These are phyloP conservation scores for Phyllosticta capitalensis DNA, from an alignment of 2,329 filamentous ascomycete species.

Conservation along the genomic window DNA sequence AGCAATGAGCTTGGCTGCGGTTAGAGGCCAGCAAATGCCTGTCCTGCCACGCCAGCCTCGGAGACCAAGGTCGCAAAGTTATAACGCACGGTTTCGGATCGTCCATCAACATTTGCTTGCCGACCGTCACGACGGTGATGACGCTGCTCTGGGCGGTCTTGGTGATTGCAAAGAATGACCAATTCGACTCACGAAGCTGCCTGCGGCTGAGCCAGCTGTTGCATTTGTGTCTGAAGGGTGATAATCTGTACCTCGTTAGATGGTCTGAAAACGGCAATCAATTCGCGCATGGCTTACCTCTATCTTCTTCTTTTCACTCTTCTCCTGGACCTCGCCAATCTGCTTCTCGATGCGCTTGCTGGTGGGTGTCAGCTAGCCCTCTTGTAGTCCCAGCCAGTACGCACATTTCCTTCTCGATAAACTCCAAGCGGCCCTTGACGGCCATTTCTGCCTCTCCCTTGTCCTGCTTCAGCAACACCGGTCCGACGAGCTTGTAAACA, in stretches of 20 bases:
- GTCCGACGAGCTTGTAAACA: constrained; percentile 94
- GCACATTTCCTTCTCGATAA: constrained; percentile 89
- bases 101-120: not conserved
- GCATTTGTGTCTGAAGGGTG: constrained; percentile 8
- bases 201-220: constrained; percentile 6
- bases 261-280: not conserved
- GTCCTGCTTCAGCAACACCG: constrained; percentile 89
- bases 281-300: constrained; percentile 41
- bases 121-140: not conserved
- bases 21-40: not conserved
- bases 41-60: not conserved
- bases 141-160: not conserved
- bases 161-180: not conserved
- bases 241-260: constrained; percentile 4
- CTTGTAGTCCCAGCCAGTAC: constrained; percentile 21
- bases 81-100: not conserved
- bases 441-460: constrained; percentile 81
- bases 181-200: constrained; percentile 7
- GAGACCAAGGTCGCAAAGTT: not conserved
- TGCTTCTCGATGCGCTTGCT: constrained; percentile 59
- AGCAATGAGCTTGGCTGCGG: not conserved
- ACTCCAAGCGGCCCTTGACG: constrained; percentile 82
- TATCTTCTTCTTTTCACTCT: constrained; percentile 55
- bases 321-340: constrained; percentile 54
- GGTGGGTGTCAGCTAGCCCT: constrained; percentile 8